Percentiles rank a stretch among this genome's conserved stretches.
phyloP scores from a whole-genome alignment of 1,139 yeast species.

The Geotrichum australiense region DNA sequence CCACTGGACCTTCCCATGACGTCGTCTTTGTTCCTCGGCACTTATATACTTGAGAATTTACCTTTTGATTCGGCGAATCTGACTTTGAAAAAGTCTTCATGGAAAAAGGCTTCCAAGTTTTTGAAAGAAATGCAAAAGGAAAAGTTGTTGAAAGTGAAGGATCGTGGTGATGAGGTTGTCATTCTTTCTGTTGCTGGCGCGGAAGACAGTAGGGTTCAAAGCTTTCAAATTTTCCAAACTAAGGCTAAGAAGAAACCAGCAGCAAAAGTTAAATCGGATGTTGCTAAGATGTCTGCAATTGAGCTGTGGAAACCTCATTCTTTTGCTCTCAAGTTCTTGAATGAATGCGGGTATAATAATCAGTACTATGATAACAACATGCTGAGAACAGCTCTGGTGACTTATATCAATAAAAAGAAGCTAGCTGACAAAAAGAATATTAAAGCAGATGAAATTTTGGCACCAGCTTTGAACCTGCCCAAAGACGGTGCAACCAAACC shows the following conservation, averaged over 20 bases:
- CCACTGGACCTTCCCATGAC: slow-evolving; percentile 50
- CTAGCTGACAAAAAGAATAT: slow-evolving; percentile 45
- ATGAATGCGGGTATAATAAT: slow-evolving; percentile 37
- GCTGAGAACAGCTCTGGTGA: slow-evolving; percentile 45
- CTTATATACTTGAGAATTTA: slow-evolving; percentile 60
- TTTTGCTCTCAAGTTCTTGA: slow-evolving; percentile 38
- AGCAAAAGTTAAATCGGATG: slow-evolving; percentile 3
- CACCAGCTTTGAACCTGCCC: slow-evolving; percentile 28
- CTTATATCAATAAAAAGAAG: slow-evolving; percentile 48
- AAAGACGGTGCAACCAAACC: slow-evolving; percentile 11
- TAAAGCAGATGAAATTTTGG: slow-evolving; percentile 45
- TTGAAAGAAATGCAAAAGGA: slow-evolving; percentile 78
- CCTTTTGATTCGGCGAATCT: slow-evolving; percentile 49
- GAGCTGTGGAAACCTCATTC: slow-evolving; percentile 29
- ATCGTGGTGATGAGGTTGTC: slow-evolving; percentile 68
- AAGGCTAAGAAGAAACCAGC: slow-evolving; percentile 28
- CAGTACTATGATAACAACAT: slow-evolving; percentile 48
- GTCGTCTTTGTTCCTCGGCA: slow-evolving; percentile 69
- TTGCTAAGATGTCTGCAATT: slow-evolving; percentile 20
- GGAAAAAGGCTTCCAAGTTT: slow-evolving; percentile 84
- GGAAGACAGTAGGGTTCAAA: slow-evolving; percentile 45
- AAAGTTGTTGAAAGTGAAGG: slow-evolving; percentile 58
- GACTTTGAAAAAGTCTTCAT: slow-evolving; percentile 72
- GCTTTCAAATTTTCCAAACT: slow-evolving; percentile 57
- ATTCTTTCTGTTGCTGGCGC: slow-evolving; percentile 47